Evolutionary conservation across 1,139 yeast species (phyloP).

Genomic region (Magnusiomyces paraingens): DNA sequence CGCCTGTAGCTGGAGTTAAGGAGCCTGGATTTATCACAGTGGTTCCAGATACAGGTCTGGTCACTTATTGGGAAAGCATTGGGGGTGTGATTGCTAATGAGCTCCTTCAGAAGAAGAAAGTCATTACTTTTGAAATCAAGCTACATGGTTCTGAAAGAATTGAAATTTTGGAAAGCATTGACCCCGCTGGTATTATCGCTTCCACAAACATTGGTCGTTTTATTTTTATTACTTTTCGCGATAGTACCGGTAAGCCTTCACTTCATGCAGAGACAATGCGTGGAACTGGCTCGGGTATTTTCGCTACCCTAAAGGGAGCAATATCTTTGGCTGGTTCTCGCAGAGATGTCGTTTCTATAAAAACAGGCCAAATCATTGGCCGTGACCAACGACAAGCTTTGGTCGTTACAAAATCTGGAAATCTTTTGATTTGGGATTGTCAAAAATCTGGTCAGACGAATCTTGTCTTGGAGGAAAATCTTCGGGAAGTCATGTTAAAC

Average conservation of each 20-base stretch:
- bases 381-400: conserved; percentile 46
- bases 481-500: conserved; percentile 35
- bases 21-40: conserved; percentile 69
- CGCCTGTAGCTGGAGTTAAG: conserved; percentile 53
- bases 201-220: conserved; percentile 70
- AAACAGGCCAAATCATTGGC: conserved; percentile 47
- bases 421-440: conserved; percentile 43
- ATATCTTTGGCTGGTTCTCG: conserved; percentile 27
- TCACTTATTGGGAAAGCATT: conserved; percentile 61
- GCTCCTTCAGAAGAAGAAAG: conserved; percentile 40
- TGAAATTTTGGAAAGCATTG: conserved; percentile 53
- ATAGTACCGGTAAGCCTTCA: conserved; percentile 57
- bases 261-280: conserved; percentile 22
- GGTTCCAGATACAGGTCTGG: conserved; percentile 48
- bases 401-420: conserved; percentile 39
- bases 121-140: conserved; percentile 34
- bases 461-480: conserved; percentile 33
- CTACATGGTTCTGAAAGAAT: conserved; percentile 38
- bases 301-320: conserved; percentile 29
- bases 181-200: conserved; percentile 68
- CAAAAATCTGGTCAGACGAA: conserved; percentile 41
- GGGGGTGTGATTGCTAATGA: conserved; percentile 66
- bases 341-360: conserved; percentile 55
- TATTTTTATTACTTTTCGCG: conserved; percentile 56
- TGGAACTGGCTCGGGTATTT: conserved; percentile 30